These are phyloP conservation scores for Striga asiatica DNA, from an alignment of 257 asterid species.

Conservation along the genomic window DNA sequence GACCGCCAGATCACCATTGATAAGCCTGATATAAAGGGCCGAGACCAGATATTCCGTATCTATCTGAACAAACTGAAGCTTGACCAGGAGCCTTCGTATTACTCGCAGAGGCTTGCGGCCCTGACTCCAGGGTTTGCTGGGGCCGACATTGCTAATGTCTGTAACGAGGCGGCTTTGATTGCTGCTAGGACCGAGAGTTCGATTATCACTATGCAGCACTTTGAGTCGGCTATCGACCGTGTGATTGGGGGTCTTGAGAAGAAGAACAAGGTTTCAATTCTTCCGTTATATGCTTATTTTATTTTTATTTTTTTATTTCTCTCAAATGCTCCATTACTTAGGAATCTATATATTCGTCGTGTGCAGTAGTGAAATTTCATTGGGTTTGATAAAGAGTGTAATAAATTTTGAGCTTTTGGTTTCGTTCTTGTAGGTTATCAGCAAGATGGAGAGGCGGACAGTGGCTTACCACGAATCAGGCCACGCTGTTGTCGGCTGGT, in stretches of 20 bases:
- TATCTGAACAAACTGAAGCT: constrained; percentile 69
- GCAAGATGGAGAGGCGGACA: constrained; percentile 56
- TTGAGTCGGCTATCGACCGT: constrained; percentile 86
- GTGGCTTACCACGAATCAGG: constrained; percentile 94
- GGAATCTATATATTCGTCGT: too few relatives aligned
- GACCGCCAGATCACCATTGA: constrained; percentile 86
- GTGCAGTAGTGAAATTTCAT: too few relatives aligned
- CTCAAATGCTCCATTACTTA: not conserved
- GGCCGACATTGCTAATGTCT: constrained; percentile 89
- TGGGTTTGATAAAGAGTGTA: too few relatives aligned
- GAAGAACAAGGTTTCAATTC: constrained; percentile 52
- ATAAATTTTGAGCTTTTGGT: not conserved
- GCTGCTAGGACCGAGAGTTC: constrained; percentile 65
- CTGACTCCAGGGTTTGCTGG: constrained; percentile 97
- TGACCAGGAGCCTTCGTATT: constrained; percentile 58
- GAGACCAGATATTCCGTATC: constrained; percentile 74
- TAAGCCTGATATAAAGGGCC: constrained; percentile 82
- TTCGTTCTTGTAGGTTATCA: constrained; percentile 58
- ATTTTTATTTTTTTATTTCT: not conserved
- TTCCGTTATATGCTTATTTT: not conserved
- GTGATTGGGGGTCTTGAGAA: constrained; percentile 93
- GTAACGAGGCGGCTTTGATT: constrained; percentile 90
- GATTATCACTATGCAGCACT: constrained; percentile 54
- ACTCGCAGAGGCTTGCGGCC: constrained; percentile 85
- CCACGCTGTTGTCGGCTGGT: constrained; percentile 91